These are phyloP conservation scores for Saxophila tyrrhenica DNA, from an alignment of 495 filamentous ascomycete species.

Conservation along the genomic window DNA sequence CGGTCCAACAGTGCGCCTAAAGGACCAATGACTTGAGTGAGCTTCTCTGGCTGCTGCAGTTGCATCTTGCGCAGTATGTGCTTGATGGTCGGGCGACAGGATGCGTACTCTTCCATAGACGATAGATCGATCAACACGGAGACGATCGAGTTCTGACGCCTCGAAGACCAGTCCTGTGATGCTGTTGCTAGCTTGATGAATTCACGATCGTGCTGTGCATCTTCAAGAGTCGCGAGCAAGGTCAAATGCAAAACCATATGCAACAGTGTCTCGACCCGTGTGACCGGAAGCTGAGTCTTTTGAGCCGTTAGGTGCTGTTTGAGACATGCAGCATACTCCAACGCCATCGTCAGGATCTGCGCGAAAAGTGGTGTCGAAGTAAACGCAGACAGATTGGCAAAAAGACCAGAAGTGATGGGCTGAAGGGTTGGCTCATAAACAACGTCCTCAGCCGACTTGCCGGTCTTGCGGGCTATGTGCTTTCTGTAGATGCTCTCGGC, in stretches of 20 bases:
- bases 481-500: constrained; percentile 78
- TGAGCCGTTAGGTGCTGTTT: constrained; percentile 23
- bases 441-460: constrained; percentile 66
- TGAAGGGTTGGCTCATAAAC: constrained; percentile 86
- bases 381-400: constrained; percentile 61
- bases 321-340: constrained; percentile 49
- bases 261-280: constrained; percentile 79
- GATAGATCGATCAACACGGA: constrained; percentile 64
- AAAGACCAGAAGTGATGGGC: constrained; percentile 65
- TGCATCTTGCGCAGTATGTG: constrained; percentile 79
- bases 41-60: constrained; percentile 63
- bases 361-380: constrained; percentile 75
- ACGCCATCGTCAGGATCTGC: constrained; percentile 79
- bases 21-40: constrained; percentile 37
- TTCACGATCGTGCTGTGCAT: constrained; percentile 45
- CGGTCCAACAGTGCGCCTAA: constrained; percentile 43
- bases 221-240: constrained; percentile 73
- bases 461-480: constrained; percentile 78
- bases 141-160: constrained; percentile 44
- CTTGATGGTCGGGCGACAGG: constrained; percentile 73
- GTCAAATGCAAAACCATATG: constrained; percentile 82
- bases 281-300: constrained; percentile 55
- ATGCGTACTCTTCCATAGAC: constrained; percentile 58
- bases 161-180: neutral
- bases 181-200: constrained; percentile 8